Base-by-base conservation (phyloP, 306 rosid species). In the Trichosanthes truncata region DNA sequence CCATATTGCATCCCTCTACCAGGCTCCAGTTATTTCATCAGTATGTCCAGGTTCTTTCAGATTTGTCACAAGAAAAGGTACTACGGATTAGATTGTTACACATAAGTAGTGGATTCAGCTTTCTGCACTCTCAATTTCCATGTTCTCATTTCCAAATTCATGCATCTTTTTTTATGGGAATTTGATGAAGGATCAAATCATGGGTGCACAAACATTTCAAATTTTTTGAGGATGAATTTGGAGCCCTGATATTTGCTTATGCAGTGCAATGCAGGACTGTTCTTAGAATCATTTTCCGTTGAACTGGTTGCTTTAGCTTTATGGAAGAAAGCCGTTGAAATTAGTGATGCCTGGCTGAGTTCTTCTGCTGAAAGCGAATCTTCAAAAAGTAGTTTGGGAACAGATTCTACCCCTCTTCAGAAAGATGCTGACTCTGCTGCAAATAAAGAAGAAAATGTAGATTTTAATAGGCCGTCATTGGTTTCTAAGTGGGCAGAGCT, bases 231-330 rank as follows among this genome's bases (percentile, higher is more conserved):
- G 62, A 18, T 81, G 57, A 66, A 23, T 78, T 31, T 18, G 65
- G 66, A 57, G 72, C 78, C 78, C 55, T 78, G 56, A 80, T 78
- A 76, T 76, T 81, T 84, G 69, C 82, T 72, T 67, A 79, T 84
- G 85, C 94, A 96, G 98, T 85, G 85, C 74, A 76, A 87, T 63
- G 83, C 82, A 31, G 89, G 88, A 74, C 74, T 82, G 36, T 82
- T 81, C 84, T 92, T 90, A 43, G 94, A 93, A 76, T 89, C 98
- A 0, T 94, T 96, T 63, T 91, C 98, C 9, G 88, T 91, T 36
- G 92, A 91, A 81, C 87, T 96, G 81, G 96, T 96, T 56, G 82
- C 89, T 89, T 90, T 96, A 90, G 98, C 98, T 80, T 73, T 96
- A 85, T 96, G 98, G 99, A 86, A 86, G 79, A 86, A 90, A 82